These are phyloP conservation scores for Debaryomyces sp. DNA, from an alignment of 1,139 yeast species.

Conservation along the genomic window DNA sequence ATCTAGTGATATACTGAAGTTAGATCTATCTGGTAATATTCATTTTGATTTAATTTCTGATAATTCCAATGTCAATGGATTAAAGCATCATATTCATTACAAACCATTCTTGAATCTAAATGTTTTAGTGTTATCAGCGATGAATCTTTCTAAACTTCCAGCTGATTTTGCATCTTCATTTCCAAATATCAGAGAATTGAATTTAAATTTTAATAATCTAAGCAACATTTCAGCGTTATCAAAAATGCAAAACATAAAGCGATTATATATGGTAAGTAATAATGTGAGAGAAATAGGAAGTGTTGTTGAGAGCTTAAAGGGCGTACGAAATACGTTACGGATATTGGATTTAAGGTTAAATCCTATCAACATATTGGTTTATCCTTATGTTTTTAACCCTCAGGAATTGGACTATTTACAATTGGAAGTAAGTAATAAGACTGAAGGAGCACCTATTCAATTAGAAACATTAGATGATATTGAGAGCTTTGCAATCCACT, in stretches of 20 bases:
- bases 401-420: conserved; percentile 37
- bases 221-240: conserved; percentile 29
- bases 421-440: conserved; percentile 11
- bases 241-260: conserved; percentile 35
- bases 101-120: conserved; percentile 41
- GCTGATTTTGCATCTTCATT: conserved; percentile 35
- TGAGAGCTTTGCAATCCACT: conserved; percentile 46
- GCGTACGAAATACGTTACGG: conserved; percentile 34
- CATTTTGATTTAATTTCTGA: conserved; percentile 10
- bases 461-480: conserved; percentile 49
- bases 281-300: conserved; percentile 36
- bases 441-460: conserved; percentile 33
- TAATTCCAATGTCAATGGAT: not conserved
- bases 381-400: conserved; percentile 57
- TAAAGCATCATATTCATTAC: not conserved
- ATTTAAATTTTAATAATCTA: conserved; percentile 53
- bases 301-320: conserved; percentile 35
- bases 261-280: conserved; percentile 51
- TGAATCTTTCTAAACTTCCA: conserved; percentile 43
- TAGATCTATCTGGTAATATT: conserved; percentile 46
- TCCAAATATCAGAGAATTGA: conserved; percentile 51
- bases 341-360: conserved; percentile 55
- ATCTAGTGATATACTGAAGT: conserved; percentile 23
- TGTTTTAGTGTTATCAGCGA: conserved; percentile 46
- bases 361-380: conserved; percentile 48